Percentiles rank a stretch among this genome's conserved stretches.
phyloP scores from a whole-genome alignment of 2,329 filamentous ascomycete species.

The Verruconis gallopava region DNA sequence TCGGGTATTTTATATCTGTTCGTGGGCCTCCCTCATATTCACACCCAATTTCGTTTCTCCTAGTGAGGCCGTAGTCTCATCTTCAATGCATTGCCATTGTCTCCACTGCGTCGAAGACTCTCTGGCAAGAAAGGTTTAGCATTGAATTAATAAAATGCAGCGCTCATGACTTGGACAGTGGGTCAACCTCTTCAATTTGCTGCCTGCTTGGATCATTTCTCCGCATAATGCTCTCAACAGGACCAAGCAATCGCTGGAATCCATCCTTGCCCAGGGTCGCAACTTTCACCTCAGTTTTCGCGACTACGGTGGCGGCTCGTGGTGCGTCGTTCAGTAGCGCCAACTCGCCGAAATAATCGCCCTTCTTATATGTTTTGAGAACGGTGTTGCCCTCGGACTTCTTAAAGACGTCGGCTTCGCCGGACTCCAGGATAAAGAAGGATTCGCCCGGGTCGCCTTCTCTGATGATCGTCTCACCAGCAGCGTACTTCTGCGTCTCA shows the following conservation, averaged over 20 bases:
- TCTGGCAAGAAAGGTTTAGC: background rate
- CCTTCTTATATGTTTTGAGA: conserved; percentile 74
- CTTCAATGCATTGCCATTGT: background rate
- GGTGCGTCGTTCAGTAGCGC: conserved; percentile 88
- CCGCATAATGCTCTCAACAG: conserved; percentile 89
- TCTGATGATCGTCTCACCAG: conserved; percentile 71
- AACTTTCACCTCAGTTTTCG: conserved; percentile 79
- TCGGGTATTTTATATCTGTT: too few relatives aligned
- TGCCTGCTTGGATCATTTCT: conserved; percentile 40
- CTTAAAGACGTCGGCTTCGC: conserved; percentile 79
- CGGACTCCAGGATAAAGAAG: conserved; percentile 82
- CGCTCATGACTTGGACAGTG: conserved; percentile 5
- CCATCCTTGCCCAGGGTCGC: conserved; percentile 85
- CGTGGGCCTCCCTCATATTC: too few relatives aligned
- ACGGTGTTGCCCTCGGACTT: conserved; percentile 48
- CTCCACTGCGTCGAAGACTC: background rate
- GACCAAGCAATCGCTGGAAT: conserved; percentile 84
- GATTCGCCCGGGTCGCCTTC: conserved; percentile 86
- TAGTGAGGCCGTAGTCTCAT: too few relatives aligned
- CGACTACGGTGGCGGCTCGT: conserved; percentile 77
- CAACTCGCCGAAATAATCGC: conserved; percentile 94
- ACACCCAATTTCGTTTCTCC: too few relatives aligned
- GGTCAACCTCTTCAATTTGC: conserved; percentile 8
- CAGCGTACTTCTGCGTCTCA: conserved; percentile 74
- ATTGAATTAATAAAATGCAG: background rate